Base-by-base conservation (phyloP, 73 alveolate genomes). In the Tetrahymena thermophila region DNA sequence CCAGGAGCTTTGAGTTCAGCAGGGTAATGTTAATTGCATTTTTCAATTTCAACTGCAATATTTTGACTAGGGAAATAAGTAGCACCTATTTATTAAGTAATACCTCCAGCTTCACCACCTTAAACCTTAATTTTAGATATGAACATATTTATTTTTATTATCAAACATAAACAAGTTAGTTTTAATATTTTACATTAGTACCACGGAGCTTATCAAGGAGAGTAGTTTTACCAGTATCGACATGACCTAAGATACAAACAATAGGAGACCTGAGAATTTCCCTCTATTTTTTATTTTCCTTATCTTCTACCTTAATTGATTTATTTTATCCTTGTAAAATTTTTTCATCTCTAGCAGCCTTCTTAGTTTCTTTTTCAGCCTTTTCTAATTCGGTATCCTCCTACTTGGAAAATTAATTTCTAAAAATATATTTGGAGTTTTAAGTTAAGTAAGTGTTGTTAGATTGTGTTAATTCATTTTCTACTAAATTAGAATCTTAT, bases 41-140 rank as follows among this genome's bases (percentile, higher is more conserved):
- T 98, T 35, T 95, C 84, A 23, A 96, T 83, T 93, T 97, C 98
- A 38, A 96, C 97, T 84, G 96, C 97, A 1, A 99, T 94, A 43
- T 98, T 98, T 93, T 97, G 98, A 84, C 96, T 98, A 10, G 99
- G 99, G 98, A 99, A 98, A 96, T 98, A 99, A 40, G 99, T 99
- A 44, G 99, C 99, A 50, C 99, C 99, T 35, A 99, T 99, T 97
- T 99, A 99, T 96, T 99, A 99, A 34, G 99, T 99, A 94, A 99
- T 99, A 85, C 99, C 99, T 10, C 99, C 99, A 4, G 99, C 99
- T 97, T 99, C 99, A 43, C 98, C 96, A 58, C 89, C 96, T 85
- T 85, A 55, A 56, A 85, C 58, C 93, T 83, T 17, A 2, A 50
- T 40, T 40, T 40, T 0, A n/a, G 40, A 1, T n/a, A 34, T 35